Evolutionary conservation across 23 red algal genomes (phyloP).

Genomic region (Cyanidioschyzon merolae): DNA sequence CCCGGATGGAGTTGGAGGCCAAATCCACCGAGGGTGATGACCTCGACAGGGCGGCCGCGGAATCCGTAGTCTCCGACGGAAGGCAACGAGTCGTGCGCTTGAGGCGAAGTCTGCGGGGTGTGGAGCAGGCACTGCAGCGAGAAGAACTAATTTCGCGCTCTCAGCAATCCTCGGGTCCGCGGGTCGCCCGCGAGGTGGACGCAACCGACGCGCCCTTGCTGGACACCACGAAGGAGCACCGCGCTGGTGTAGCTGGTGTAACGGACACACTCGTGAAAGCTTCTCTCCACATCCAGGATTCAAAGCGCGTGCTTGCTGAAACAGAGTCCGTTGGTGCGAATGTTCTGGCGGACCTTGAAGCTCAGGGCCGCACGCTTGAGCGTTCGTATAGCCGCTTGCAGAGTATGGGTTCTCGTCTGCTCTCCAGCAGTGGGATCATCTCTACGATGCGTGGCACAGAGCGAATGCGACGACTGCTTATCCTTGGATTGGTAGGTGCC

Average conservation of each 20-base stretch:
- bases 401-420: background rate
- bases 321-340: background rate
- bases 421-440: background rate
- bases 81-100: background rate
- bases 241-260: background rate
- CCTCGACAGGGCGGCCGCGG: background rate
- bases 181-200: background rate
- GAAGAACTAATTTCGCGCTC: background rate
- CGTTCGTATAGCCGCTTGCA: background rate
- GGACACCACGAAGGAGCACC: background rate
- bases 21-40: background rate
- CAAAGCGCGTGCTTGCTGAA: background rate
- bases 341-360: slow-evolving; percentile 6
- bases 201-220: background rate
- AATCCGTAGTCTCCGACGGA: background rate
- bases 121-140: background rate
- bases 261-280: background rate
- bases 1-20: slow-evolving; percentile 1
- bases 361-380: slow-evolving; percentile 3
- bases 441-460: slow-evolving; percentile 5
- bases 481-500: background rate
- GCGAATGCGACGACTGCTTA: background rate
- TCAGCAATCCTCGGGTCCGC: background rate
- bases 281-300: background rate
- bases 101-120: background rate